Percentiles rank a stretch among this genome's conserved stretches.
Evolutionary conservation across 2,329 filamentous ascomycete genomes (phyloP).

Genomic region (Chalara sp.): DNA sequence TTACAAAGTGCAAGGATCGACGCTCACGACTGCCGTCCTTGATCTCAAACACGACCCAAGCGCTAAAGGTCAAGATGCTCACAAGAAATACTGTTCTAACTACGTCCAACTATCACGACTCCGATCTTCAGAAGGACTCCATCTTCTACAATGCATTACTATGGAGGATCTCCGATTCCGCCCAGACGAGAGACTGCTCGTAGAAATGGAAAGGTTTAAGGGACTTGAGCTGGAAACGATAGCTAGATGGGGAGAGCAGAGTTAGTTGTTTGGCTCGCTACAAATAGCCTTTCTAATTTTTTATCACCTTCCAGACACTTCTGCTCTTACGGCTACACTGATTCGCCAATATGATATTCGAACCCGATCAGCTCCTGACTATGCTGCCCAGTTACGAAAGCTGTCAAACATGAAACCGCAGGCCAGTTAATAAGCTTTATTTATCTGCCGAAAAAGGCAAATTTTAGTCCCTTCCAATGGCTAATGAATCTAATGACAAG

Average conservation of each 20-base stretch:
- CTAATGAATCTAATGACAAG: no score
- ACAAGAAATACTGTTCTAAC: slow-evolving; percentile 1
- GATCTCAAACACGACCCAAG: slow-evolving; percentile 9
- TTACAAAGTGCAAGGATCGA: slow-evolving; percentile 10
- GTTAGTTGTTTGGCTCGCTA: no score
- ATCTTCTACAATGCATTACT: slow-evolving; percentile 12
- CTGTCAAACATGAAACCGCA: no score
- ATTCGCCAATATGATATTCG: no score
- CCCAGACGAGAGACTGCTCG: slow-evolving; percentile 15
- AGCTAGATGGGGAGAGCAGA: not conserved
- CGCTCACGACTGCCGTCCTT: slow-evolving; percentile 7
- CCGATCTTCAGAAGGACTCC: slow-evolving; percentile 4
- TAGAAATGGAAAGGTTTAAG: slow-evolving; percentile 9
- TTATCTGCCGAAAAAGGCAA: no score
- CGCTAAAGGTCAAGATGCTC: slow-evolving; percentile 7
- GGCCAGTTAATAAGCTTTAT: no score
- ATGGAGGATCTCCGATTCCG: slow-evolving; percentile 7
- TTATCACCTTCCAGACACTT: no score
- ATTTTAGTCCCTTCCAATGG: no score
- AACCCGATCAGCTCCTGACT: no score
- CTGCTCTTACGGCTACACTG: no score
- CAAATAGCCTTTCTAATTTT: no score
- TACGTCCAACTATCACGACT: slow-evolving; percentile 12
- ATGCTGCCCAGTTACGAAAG: no score
- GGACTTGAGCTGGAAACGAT: slow-evolving; percentile 4